These are phyloP conservation scores for Cyclotella sp. DNA, from an alignment of 108 stramenopile genomes.

Conservation along the genomic window DNA sequence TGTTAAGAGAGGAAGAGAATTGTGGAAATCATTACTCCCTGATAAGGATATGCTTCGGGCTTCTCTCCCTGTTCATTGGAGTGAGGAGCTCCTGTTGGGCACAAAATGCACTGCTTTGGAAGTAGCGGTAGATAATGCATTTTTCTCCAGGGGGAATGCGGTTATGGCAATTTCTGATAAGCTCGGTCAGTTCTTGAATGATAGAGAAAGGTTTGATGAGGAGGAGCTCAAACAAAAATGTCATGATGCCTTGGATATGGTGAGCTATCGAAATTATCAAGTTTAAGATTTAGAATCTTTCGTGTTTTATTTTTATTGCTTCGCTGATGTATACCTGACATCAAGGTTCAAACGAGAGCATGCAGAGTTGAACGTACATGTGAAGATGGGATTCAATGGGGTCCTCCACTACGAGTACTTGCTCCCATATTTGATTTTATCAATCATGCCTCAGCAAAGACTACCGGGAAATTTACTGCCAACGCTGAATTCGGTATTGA, in stretches of 20 bases:
- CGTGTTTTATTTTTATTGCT: not conserved
- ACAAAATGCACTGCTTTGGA: constrained; percentile 67
- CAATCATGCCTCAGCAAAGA: constrained; percentile 63
- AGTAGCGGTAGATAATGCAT: constrained; percentile 70
- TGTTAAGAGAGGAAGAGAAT: constrained; percentile 17
- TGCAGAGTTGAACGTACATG: constrained; percentile 55
- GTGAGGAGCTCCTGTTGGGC: constrained; percentile 50
- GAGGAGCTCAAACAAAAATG: constrained; percentile 29
- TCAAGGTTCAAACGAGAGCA: constrained; percentile 70
- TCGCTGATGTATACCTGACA: not conserved
- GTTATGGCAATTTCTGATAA: constrained; percentile 44
- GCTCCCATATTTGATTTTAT: constrained; percentile 85
- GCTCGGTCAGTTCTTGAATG: constrained; percentile 24
- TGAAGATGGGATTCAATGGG: constrained; percentile 45
- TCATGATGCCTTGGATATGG: constrained; percentile 52
- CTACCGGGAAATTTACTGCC: constrained; percentile 27
- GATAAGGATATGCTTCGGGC: constrained; percentile 57
- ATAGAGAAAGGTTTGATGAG: constrained; percentile 5
- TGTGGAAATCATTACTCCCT: constrained; percentile 65
- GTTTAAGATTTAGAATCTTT: too few relatives aligned
- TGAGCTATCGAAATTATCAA: not conserved
- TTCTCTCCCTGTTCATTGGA: constrained; percentile 79
- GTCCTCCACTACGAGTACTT: constrained; percentile 59
- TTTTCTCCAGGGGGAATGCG: constrained; percentile 72
- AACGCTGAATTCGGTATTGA: constrained; percentile 70